Evolutionary conservation across 306 rosid genomes (phyloP), one percentile per base, ranked within the genome.

Genomic region (Dryas alaskensis): DNA sequence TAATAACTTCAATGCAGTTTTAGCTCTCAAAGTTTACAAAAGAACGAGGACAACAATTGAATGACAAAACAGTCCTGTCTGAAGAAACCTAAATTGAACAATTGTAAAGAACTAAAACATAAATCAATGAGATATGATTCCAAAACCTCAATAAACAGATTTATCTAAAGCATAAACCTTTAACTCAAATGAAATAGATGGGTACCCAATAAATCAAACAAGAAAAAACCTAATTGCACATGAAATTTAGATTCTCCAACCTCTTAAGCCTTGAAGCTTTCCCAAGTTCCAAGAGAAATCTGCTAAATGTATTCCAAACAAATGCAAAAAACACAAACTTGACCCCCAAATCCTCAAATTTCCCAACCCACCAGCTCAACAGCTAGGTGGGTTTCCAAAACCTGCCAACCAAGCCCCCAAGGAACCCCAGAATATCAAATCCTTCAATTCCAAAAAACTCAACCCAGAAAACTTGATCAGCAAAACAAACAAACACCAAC

Each of bases 301-400:
- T 16, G 6, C 13, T 4, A n/a, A 49, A n/a, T 12, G 14, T 12
- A 10, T 7, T 16, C 10, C 43, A 58, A 48, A 37, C 19, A 19
- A 40, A 37, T 7, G 7, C 8, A 44, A 54, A 70, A 58, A 19
- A 68, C 40, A 44, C 58, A 39, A 11, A 53, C 47, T 22, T 25
- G 51, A 43, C 74, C 60, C 81, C 27, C 22, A 67, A 78, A 69
- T 48, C 61, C 61, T 27, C 37, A 25, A 57, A 10, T 48, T 72
- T 58, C 59, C 74, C 69, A 80, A 67, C 64, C 67, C 76, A 53
- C 45, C 53, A 53, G 76, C 51, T 53, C 60, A 69, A 67, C 27
- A 61, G 42, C 45, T 49, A 70, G 43, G 49, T 52, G 47, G 74
- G 74, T 10, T 76, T 76, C 50, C 60, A 45, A 48, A 73, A 13